Percentiles rank a stretch among this genome's conserved stretches.
phyloP scores from a whole-genome alignment of 202 grass and related monocot genomes.

The Setaria italica region DNA sequence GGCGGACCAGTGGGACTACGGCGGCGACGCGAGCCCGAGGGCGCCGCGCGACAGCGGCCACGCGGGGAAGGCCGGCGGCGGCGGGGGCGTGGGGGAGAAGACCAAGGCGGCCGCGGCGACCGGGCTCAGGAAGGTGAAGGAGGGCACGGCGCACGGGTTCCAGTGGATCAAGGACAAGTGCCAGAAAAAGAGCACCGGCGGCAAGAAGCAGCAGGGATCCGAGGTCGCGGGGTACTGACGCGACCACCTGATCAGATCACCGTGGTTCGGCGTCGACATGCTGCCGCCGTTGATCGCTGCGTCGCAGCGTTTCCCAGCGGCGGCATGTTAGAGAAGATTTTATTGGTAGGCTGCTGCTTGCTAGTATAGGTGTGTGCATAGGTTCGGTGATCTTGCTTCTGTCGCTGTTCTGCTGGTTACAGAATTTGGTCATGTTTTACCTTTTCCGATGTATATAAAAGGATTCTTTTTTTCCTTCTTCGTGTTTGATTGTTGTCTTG shows the following conservation, averaged over 20 bases:
- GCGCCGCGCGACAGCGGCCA: not conserved
- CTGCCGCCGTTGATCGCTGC: not conserved
- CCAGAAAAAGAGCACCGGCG: slow-evolving; percentile 53
- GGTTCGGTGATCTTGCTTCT: not conserved
- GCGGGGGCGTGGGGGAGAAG: slow-evolving; percentile 71
- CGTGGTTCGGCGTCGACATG: not conserved
- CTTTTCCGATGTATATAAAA: not conserved
- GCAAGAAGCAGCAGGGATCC: slow-evolving; percentile 50
- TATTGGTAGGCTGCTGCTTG: not conserved
- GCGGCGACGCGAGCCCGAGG: slow-evolving; percentile 47
- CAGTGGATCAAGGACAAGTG: slow-evolving; percentile 97
- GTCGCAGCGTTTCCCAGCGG: not conserved
- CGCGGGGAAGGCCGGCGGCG: not conserved
- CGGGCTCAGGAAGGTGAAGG: slow-evolving; percentile 84
- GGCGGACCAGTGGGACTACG: slow-evolving; percentile 94
- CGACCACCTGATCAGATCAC: not conserved
- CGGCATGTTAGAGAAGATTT: not conserved
- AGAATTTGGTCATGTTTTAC: not conserved
- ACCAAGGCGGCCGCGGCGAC: slow-evolving; percentile 81
- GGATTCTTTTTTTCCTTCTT: not conserved
- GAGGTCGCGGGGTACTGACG: slow-evolving; percentile 37
- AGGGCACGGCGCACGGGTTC: slow-evolving; percentile 72
- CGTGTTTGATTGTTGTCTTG: not conserved
- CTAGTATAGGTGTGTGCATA: not conserved
- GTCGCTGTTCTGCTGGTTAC: not conserved